These are phyloP conservation scores for Vaccinium macrocarpon DNA, from an alignment of 148 eudicot species.

Conservation along the genomic window DNA sequence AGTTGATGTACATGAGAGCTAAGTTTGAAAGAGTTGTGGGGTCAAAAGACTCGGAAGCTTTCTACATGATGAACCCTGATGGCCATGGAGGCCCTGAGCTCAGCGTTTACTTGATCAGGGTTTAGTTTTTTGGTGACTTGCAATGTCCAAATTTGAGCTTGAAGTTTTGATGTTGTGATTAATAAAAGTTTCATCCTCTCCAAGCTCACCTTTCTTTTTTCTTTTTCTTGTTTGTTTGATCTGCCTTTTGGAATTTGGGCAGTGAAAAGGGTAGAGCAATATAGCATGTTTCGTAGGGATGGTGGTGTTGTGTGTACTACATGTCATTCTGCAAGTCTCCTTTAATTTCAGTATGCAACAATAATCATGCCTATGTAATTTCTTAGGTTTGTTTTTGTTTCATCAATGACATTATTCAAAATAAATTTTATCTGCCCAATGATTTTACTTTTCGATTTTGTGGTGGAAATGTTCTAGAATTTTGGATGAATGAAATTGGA, in stretches of 20 bases:
- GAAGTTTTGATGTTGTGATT: not conserved
- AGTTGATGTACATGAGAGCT: constrained; percentile 90
- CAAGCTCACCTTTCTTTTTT: not conserved
- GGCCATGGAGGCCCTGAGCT: constrained; percentile 81
- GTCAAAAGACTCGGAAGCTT: constrained; percentile 84
- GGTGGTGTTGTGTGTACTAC: not conserved
- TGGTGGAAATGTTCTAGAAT: too few relatives aligned
- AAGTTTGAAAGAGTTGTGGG: constrained; percentile 94
- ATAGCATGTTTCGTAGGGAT: not conserved
- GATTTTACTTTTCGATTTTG: not conserved
- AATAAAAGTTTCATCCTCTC: not conserved
- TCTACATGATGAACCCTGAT: constrained; percentile 97
- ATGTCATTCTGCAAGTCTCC: not conserved
- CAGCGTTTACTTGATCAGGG: constrained; percentile 77
- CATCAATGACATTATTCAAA: not conserved
- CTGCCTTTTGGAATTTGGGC: not conserved
- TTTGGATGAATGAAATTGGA: too few relatives aligned
- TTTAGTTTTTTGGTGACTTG: constrained; percentile 15
- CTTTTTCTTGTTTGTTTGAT: not conserved
- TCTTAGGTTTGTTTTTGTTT: not conserved
- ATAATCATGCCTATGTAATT: not conserved
- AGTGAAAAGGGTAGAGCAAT: not conserved
- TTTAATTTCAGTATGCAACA: not conserved
- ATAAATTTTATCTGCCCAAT: not conserved
- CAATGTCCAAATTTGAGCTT: not conserved